phyloP scores from a whole-genome alignment of 2,329 filamentous ascomycete genomes.

The Ophiobolus disseminans region DNA sequence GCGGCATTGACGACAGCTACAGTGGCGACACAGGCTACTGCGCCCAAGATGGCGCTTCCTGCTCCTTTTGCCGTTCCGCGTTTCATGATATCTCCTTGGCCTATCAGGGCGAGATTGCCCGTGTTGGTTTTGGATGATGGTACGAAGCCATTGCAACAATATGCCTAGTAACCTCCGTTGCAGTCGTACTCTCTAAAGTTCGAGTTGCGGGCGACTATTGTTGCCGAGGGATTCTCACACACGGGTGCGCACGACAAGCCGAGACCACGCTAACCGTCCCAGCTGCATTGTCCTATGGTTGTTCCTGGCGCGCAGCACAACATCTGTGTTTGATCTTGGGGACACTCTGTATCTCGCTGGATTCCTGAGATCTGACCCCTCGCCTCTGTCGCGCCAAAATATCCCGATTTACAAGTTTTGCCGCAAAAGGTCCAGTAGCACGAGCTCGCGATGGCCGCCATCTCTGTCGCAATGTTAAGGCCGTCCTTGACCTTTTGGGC shows the following conservation, averaged over 20 bases:
- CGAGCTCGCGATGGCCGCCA: too few species aligned
- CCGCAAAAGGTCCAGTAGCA: too few species aligned
- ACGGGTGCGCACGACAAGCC: conserved; percentile 2
- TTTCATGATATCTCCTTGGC: too few species aligned
- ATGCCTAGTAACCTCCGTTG: conserved; percentile 25
- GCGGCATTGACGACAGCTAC: too few species aligned
- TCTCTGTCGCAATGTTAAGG: too few species aligned
- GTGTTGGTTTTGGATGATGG: too few species aligned
- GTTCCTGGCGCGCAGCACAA: conserved; percentile 7
- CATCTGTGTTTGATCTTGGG: not conserved
- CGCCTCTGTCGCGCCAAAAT: not conserved
- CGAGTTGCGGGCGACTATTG: conserved; percentile 38
- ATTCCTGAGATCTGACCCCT: not conserved
- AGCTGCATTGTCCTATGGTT: conserved; percentile 7
- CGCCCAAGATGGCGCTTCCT: too few species aligned
- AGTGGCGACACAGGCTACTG: too few species aligned
- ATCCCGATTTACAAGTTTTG: too few species aligned
- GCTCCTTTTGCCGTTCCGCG: too few species aligned
- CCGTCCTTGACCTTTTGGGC: too few species aligned
- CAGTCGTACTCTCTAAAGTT: conserved; percentile 41
- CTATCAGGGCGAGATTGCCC: too few species aligned
- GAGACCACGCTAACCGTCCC: conserved; percentile 7
- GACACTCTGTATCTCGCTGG: not conserved
- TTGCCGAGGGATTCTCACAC: conserved; percentile 35
- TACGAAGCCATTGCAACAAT: conserved; percentile 40